Evolutionary conservation across 2,329 filamentous ascomycete genomes (phyloP).

Genomic region (Colletotrichum melonis): DNA sequence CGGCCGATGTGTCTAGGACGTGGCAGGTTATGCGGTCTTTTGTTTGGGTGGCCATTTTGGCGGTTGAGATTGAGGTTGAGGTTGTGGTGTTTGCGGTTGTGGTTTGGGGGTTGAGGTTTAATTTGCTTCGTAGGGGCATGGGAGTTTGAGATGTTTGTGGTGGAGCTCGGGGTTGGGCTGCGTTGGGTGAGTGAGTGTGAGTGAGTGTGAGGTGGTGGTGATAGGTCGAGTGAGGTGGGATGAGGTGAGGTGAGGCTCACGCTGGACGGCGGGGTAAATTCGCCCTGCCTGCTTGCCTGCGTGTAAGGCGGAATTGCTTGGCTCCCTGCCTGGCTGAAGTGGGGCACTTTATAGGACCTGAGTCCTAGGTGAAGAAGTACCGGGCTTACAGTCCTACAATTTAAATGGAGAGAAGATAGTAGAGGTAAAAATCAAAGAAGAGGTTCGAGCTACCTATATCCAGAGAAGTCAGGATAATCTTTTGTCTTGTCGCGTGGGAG

Average conservation of each 20-base stretch:
- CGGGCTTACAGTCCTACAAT: not conserved
- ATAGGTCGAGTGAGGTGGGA: not conserved
- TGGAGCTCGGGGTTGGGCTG: not conserved
- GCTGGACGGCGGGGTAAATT: not conserved
- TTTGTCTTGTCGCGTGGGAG: no score
- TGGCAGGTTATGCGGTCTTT: slow-evolving; percentile 85
- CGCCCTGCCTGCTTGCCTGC: not conserved
- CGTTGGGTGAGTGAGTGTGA: not conserved
- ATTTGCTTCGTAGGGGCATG: not conserved
- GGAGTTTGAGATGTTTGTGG: not conserved
- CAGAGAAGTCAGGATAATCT: no score
- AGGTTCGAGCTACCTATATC: no score
- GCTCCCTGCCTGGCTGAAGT: not conserved
- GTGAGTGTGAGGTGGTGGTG: slow-evolving; percentile 8
- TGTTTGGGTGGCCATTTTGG: slow-evolving; percentile 19
- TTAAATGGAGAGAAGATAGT: no score
- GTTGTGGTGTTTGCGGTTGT: not conserved
- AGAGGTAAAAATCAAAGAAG: no score
- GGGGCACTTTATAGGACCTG: not conserved
- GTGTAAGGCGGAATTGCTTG: not conserved
- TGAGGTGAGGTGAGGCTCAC: not conserved
- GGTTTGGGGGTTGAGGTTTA: no score
- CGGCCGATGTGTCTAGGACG: slow-evolving; percentile 84
- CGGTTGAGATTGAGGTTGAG: not conserved
- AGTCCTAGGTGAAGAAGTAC: not conserved